Evolutionary conservation across 2,329 filamentous ascomycete species (phyloP), one percentile per base, ranked within the genome.

Genomic region (Neurospora sp.): DNA sequence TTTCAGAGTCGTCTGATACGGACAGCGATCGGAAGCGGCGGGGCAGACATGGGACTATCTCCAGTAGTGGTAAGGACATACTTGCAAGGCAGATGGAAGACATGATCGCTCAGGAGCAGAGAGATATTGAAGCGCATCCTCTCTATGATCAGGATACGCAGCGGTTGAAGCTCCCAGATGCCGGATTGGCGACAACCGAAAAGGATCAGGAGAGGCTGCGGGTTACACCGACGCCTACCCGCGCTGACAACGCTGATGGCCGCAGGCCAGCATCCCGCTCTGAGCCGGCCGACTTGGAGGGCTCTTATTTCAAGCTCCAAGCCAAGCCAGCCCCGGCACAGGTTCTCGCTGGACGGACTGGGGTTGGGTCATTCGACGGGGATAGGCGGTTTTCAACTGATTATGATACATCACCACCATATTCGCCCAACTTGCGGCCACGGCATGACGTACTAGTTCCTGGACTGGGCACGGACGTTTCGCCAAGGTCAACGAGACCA

Each of bases 11-110:
- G 4, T 91, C 89, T 5, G 86, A 86, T 37, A 87, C 83, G 66
- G 87, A 89, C 57, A 83, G 80, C 69, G 84, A 85, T 66, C 79
- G 79, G 36, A 80, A 77, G 67, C 78, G 77, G 72, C 78, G 80
- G 67, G 78, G 75, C 28, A 82, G 83, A 43, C 81, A 78, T 17
- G 83, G 81, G 11, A 87, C 85, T 1, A 81, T 84, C 69, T 83
- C 82, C 66, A 85, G 82, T 73, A 82, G 79, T 65, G 82, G 81
- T 33, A 84, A 83, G 71, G 84, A 87, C 70, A 79, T 89, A 12
- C 78, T 89, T 12, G 85, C 88, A 72, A 88, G 86, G 76, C 87
- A 89, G 75, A 89, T 89, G 86, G 79, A 84, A 70, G 86, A 88
- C 70, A 85, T 88, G 80, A 82, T 89, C 71, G 84, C 84, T 6